Evolutionary conservation across 1,139 yeast genomes (phyloP).

Genomic region (Protomyces inundatus): DNA sequence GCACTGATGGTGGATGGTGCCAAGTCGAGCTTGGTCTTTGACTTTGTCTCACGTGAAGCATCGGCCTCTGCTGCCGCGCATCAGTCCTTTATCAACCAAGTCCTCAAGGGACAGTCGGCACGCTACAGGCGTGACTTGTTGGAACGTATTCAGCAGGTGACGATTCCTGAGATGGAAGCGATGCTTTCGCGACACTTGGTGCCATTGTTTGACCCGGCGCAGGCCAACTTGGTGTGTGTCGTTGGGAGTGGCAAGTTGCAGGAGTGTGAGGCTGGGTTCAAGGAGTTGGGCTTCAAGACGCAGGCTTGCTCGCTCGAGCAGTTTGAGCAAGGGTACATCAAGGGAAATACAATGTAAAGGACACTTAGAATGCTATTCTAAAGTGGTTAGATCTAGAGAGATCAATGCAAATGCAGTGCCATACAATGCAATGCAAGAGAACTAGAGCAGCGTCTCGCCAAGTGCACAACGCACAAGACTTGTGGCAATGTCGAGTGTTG

Average conservation of each 20-base stretch:
- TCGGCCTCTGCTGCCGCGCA: conserved; percentile 22
- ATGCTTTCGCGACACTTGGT: conserved; percentile 13
- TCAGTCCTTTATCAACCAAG: conserved; percentile 32
- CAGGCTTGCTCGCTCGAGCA: conserved; percentile 8
- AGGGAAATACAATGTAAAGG: not conserved
- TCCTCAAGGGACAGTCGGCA: conserved; percentile 38
- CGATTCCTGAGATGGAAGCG: conserved; percentile 9
- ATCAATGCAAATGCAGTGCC: not conserved
- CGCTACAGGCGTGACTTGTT: conserved; percentile 34
- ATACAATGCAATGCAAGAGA: too few relatives aligned
- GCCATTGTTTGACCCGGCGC: conserved; percentile 7
- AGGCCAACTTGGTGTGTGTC: conserved; percentile 13
- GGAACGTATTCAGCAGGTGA: conserved; percentile 23
- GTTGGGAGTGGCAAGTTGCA: not conserved
- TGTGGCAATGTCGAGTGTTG: conserved; percentile 53
- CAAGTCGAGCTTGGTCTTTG: conserved; percentile 25
- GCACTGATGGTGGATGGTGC: conserved; percentile 27
- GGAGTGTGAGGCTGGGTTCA: conserved; percentile 4
- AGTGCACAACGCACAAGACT: conserved; percentile 25
- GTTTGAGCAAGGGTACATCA: conserved; percentile 13
- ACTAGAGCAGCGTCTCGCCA: conserved; percentile 22
- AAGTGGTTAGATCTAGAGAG: not conserved
- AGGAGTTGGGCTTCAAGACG: conserved; percentile 3
- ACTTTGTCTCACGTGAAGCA: conserved; percentile 36
- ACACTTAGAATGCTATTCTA: not conserved